Conservation (phyloP, 306 rosid genomes). For the Quercus agrifolia region DNA sequence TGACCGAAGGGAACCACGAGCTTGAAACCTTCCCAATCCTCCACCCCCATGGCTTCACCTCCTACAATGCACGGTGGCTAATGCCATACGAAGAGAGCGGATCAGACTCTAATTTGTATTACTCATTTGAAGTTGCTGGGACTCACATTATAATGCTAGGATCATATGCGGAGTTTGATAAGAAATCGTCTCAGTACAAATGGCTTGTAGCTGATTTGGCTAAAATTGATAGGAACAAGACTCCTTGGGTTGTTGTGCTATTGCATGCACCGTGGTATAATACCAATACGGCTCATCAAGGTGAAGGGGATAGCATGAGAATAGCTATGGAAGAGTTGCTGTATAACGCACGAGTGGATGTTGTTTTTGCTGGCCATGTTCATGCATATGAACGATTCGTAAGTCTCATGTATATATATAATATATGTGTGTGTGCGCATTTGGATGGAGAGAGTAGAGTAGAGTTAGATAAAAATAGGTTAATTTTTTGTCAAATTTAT, state of each 20-base stretch:
- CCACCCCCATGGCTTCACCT: slow-evolving; percentile 30
- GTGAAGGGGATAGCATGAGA: slow-evolving; percentile 89
- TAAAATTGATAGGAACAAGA: slow-evolving; percentile 40
- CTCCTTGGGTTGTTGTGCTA: slow-evolving; percentile 60
- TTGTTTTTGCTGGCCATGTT: slow-evolving; percentile 73
- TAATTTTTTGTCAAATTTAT: fast-evolving
- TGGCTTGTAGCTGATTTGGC: slow-evolving; percentile 57
- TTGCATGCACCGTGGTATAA: slow-evolving; percentile 86
- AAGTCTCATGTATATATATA: not conserved
- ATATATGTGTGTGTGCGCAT: fast-evolving
- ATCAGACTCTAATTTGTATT: slow-evolving; percentile 64
- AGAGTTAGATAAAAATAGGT: fast-evolving
- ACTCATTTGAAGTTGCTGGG: slow-evolving; percentile 51
- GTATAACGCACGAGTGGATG: slow-evolving; percentile 52
- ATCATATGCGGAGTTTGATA: slow-evolving; percentile 50
- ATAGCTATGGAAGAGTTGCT: slow-evolving; percentile 53
- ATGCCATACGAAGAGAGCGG: slow-evolving; percentile 63
- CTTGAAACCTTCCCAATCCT: slow-evolving; percentile 47
- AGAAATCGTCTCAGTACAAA: slow-evolving; percentile 42
- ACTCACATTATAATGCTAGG: slow-evolving; percentile 65
- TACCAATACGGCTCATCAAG: slow-evolving; percentile 66
- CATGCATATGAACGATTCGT: slow-evolving; percentile 87
- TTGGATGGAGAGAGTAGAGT: fast-evolving
- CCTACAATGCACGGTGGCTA: slow-evolving; percentile 67
- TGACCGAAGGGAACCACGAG: slow-evolving; percentile 75